These are phyloP conservation scores for Vitis riparia DNA, from an alignment of 164 flowering plant species.

Conservation along the genomic window DNA sequence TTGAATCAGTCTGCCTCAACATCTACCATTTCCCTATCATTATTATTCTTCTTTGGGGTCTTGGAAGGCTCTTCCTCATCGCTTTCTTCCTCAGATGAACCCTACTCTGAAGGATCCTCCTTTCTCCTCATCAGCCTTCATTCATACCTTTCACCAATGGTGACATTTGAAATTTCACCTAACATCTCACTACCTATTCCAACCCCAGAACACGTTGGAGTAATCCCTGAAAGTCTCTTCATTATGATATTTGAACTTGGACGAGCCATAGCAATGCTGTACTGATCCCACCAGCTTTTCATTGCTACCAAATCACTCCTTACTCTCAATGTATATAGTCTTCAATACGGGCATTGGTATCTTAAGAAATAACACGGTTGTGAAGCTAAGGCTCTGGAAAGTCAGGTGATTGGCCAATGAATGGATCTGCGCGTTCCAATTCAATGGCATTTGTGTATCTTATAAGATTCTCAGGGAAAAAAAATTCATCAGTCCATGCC, in stretches of 20 bases:
- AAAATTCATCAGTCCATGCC: slow-evolving; percentile 22
- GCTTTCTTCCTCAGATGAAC: too few relatives aligned
- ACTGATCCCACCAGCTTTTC: slow-evolving; percentile 99
- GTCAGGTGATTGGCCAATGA: slow-evolving; percentile 29
- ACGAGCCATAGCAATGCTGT: slow-evolving; percentile 76
- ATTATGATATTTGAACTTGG: slow-evolving; percentile 87
- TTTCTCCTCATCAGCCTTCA: slow-evolving; percentile 86
- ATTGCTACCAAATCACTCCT: slow-evolving; percentile 94
- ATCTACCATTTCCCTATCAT: too few relatives aligned
- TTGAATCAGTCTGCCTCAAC: too few relatives aligned
- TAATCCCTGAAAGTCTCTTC: slow-evolving; percentile 85
- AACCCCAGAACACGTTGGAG: slow-evolving; percentile 95
- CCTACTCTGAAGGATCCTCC: slow-evolving; percentile 51
- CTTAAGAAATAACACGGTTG: slow-evolving; percentile 25
- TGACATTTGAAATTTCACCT: slow-evolving; percentile 78
- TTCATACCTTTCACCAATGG: slow-evolving; percentile 58
- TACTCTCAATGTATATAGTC: slow-evolving; percentile 98
- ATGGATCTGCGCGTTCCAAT: slow-evolving; percentile 24
- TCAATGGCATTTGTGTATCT: slow-evolving; percentile 27
- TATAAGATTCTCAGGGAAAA: slow-evolving; percentile 23
- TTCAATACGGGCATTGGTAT: slow-evolving; percentile 76
- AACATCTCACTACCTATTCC: slow-evolving; percentile 99
- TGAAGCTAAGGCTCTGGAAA: slow-evolving; percentile 23
- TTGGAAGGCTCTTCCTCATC: too few relatives aligned
- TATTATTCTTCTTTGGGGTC: too few relatives aligned